Conservation (phyloP, 768 basidiomycete species). For the Rhizopogon salebrosus region DNA sequence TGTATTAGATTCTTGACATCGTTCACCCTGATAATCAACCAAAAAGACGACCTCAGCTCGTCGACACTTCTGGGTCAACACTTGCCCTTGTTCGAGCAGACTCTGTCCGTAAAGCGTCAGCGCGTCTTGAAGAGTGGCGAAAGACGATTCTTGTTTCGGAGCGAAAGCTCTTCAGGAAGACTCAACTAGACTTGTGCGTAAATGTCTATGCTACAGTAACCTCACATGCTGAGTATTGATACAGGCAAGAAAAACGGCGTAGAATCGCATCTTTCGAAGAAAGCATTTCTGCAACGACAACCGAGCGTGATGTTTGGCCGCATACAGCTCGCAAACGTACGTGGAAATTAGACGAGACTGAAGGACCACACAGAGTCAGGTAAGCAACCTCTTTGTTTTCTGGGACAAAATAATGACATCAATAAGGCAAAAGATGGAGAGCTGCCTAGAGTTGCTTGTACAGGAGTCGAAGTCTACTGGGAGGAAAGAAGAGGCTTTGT, state of each 20-base stretch:
- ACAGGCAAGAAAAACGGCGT: constrained; percentile 72
- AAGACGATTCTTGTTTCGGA: constrained; percentile 64
- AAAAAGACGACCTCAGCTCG: not conserved
- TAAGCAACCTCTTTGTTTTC: constrained; percentile 25
- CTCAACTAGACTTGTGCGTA: constrained; percentile 61
- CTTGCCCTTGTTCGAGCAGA: constrained; percentile 20
- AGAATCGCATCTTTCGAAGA: constrained; percentile 58
- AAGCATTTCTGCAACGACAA: constrained; percentile 56
- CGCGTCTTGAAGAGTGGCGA: constrained; percentile 69
- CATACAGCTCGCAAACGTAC: constrained; percentile 38
- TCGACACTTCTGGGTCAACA: constrained; percentile 6
- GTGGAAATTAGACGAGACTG: constrained; percentile 89
- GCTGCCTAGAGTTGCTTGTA: constrained; percentile 37
- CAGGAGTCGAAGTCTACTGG: not conserved
- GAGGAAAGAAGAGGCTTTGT: not conserved
- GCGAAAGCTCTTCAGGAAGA: constrained; percentile 66
- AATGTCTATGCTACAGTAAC: not conserved
- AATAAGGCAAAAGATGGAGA: constrained; percentile 72
- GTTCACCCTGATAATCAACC: constrained; percentile 31
- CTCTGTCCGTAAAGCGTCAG: constrained; percentile 56
- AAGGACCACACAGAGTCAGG: constrained; percentile 86
- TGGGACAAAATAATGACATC: not conserved
- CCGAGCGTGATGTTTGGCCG: constrained; percentile 84
- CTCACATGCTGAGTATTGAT: not conserved
- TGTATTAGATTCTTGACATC: constrained; percentile 51